A percentile compares a stretch with the other conserved stretches of the same genome.
Conservation (phyloP, 495 filamentous ascomycete species). For the Daldinia caldariorum region DNA sequence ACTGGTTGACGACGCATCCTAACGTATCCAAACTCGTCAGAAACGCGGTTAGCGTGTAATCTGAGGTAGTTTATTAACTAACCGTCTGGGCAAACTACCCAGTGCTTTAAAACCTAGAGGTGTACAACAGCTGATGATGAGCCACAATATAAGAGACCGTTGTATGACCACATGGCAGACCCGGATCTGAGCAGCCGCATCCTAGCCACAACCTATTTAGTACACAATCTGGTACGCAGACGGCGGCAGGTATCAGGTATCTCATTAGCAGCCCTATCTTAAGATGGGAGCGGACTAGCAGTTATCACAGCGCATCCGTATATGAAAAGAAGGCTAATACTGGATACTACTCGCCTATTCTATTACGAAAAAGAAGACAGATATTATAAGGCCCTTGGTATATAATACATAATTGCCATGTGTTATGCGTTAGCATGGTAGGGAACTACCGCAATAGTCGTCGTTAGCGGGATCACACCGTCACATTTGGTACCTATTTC, state of each 20-base stretch:
- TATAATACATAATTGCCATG: conserved; percentile 38
- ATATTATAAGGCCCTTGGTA: conserved; percentile 29
- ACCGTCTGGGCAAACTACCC: conserved; percentile 22
- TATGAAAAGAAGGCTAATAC: neutral
- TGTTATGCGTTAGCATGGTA: conserved; percentile 46
- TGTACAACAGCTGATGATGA: conserved; percentile 23
- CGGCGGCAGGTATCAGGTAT: conserved; percentile 30
- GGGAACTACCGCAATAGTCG: conserved; percentile 40
- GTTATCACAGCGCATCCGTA: neutral
- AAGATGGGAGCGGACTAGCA: conserved; percentile 25
- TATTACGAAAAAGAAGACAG: conserved; percentile 13
- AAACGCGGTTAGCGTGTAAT: conserved; percentile 43
- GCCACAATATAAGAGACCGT: conserved; percentile 46
- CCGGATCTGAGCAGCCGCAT: conserved; percentile 38
- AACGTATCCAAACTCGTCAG: conserved; percentile 25
- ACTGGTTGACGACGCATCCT: conserved; percentile 30
- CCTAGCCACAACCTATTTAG: conserved; percentile 33
- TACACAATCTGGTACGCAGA: conserved; percentile 23
- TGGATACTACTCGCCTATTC: neutral
- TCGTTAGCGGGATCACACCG: conserved; percentile 44
- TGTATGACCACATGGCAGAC: conserved; percentile 46
- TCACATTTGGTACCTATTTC: conserved; percentile 43
- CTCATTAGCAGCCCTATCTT: conserved; percentile 34
- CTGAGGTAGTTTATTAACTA: conserved; percentile 39
- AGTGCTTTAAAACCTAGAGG: conserved; percentile 7